Conservation (phyloP, 1,284 basidiomycete species). For the Inonotus hispidus region DNA sequence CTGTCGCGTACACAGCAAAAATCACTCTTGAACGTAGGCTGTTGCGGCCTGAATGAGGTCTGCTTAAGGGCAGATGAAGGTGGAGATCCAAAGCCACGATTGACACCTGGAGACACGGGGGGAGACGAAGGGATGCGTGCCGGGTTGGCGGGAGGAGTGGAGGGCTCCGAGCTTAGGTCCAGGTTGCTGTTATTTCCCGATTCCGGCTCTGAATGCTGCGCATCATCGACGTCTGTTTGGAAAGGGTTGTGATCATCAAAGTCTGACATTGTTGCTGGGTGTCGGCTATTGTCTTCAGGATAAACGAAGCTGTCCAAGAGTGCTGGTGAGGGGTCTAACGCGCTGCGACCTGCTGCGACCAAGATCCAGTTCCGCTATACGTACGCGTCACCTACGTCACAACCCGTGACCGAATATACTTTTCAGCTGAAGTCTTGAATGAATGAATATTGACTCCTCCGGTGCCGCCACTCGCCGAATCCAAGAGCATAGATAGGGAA, state of each 20-base stretch:
- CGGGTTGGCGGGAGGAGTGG: slow-evolving; percentile 48
- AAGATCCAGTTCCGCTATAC: too few relatives aligned
- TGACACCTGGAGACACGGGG: slow-evolving; percentile 34
- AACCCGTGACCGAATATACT: background rate
- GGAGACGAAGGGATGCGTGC: slow-evolving; percentile 31
- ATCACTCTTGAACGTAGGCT: slow-evolving; percentile 56
- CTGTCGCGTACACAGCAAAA: slow-evolving; percentile 71
- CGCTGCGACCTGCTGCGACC: background rate
- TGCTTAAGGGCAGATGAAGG: slow-evolving; percentile 39
- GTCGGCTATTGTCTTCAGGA: background rate
- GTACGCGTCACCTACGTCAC: background rate
- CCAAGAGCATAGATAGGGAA: too few relatives aligned
- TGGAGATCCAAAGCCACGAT: slow-evolving; percentile 10
- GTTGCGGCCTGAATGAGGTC: slow-evolving; percentile 46
- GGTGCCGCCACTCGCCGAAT: too few relatives aligned
- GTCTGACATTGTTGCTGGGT: slow-evolving; percentile 45
- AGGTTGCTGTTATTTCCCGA: slow-evolving; percentile 46
- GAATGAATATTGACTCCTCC: too few relatives aligned
- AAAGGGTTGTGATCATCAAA: slow-evolving; percentile 81
- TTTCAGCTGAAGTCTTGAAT: background rate
- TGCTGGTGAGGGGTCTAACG: background rate
- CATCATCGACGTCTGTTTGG: slow-evolving; percentile 55
- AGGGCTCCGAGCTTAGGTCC: slow-evolving; percentile 52
- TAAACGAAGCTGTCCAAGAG: background rate
- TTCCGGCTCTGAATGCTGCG: slow-evolving; percentile 53